These are phyloP conservation scores for Galium porrigens DNA, from an alignment of 305 asterid species.

Conservation along the genomic window DNA sequence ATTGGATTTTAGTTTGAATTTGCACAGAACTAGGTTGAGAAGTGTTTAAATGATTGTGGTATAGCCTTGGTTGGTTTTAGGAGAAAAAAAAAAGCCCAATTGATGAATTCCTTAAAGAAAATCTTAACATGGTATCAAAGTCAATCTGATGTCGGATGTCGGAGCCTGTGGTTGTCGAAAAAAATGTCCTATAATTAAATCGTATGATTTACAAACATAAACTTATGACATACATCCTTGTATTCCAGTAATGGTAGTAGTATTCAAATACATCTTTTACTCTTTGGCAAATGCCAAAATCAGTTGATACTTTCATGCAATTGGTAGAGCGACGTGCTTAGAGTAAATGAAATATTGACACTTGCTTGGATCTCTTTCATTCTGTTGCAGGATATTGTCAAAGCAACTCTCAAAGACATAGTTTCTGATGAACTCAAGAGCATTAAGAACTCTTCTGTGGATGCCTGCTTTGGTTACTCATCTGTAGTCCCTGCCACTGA, in stretches of 20 bases:
- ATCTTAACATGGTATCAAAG: no score
- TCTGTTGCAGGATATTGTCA: constrained; percentile 39
- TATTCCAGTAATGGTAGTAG: no score
- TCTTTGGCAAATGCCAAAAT: neutral
- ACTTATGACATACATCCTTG: no score
- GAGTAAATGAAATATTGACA: no score
- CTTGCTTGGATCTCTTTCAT: neutral
- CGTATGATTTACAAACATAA: no score
- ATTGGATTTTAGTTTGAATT: neutral
- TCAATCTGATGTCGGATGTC: no score
- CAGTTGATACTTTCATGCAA: no score
- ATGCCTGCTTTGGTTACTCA: constrained; percentile 21
- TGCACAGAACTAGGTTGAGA: neutral
- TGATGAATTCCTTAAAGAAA: neutral
- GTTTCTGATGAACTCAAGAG: constrained; percentile 64
- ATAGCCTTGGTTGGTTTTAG: neutral
- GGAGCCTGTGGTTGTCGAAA: no score
- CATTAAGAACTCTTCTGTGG: constrained; percentile 33
- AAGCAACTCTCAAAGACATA: constrained; percentile 51
- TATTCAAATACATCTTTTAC: neutral
- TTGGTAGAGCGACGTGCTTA: neutral
- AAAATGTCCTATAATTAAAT: no score
- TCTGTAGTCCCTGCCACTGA: constrained; percentile 21
- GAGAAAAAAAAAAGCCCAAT: neutral
- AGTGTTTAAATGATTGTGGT: neutral